These are phyloP conservation scores for Saksenaea oblongispora DNA, from an alignment of 371 early-diverging fungal species.

Conservation along the genomic window DNA sequence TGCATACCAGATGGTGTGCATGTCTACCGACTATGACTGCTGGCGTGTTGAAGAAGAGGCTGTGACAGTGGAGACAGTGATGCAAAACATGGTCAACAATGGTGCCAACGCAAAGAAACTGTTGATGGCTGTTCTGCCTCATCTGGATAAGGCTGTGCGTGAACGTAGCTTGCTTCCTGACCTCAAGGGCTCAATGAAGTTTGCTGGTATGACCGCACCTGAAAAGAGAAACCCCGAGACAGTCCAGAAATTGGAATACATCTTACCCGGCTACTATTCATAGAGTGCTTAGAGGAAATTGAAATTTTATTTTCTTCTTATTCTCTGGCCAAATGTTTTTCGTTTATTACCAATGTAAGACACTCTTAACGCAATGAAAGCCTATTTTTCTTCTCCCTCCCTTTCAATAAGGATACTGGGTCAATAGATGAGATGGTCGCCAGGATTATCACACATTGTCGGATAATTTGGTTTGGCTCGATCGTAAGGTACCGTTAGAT, in stretches of 20 bases:
- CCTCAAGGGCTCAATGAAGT: conserved; percentile 75
- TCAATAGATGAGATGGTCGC: neutral
- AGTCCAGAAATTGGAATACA: conserved; percentile 73
- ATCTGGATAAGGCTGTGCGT: conserved; percentile 65
- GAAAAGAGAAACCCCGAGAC: conserved; percentile 74
- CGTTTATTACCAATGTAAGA: neutral
- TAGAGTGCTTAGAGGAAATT: conserved; percentile 7
- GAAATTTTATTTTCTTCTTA: neutral
- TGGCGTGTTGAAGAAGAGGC: conserved; percentile 92
- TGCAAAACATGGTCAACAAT: conserved; percentile 88
- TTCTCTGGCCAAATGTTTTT: neutral
- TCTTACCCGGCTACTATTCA: conserved; percentile 79
- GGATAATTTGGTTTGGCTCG: neutral
- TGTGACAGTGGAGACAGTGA: conserved; percentile 92
- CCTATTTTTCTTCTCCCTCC: neutral
- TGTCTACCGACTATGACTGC: conserved; percentile 99
- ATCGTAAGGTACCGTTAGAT: neutral
- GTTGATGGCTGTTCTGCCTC: conserved; percentile 78
- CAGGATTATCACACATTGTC: neutral
- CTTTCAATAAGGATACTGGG: neutral
- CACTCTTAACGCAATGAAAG: neutral
- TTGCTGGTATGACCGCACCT: conserved; percentile 72
- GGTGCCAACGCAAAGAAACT: conserved; percentile 81
- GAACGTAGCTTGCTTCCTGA: conserved; percentile 43
- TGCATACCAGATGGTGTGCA: conserved; percentile 96